Evolutionary conservation across 495 filamentous ascomycete genomes (phyloP).

Genomic region (Cryomyces antarcticus): DNA sequence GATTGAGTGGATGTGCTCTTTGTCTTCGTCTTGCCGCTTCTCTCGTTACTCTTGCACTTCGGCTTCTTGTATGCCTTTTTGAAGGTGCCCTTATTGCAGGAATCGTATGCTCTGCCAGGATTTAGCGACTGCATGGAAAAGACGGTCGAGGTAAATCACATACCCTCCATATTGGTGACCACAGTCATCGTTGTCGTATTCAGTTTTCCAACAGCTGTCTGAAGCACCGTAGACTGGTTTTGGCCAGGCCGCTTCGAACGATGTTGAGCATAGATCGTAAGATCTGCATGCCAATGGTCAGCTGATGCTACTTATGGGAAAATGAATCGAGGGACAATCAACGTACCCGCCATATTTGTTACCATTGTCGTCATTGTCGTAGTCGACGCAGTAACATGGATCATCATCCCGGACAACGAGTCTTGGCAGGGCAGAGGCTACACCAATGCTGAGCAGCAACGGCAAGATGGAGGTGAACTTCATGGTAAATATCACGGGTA

Average conservation of each 20-base stretch:
- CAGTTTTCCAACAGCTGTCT: background rate
- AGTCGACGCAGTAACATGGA: background rate
- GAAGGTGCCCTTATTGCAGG: background rate
- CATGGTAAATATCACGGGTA: background rate
- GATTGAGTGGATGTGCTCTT: no score
- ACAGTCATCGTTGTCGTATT: background rate
- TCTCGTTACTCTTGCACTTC: background rate
- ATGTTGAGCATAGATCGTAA: background rate
- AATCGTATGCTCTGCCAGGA: background rate
- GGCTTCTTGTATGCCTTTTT: background rate
- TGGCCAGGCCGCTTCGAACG: background rate
- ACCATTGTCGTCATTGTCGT: background rate
- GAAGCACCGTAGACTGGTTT: background rate
- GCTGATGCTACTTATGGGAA: background rate
- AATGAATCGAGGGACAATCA: background rate
- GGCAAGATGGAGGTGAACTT: background rate
- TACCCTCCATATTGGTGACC: background rate
- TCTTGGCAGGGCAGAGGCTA: background rate
- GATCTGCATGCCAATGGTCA: background rate
- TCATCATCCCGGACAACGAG: background rate
- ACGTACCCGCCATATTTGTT: background rate
- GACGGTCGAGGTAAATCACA: background rate
- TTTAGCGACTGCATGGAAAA: background rate
- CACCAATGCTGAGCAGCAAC: background rate
- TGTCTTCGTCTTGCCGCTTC: background rate